A percentile compares a stretch with the other conserved stretches of the same genome.
phyloP scores from a whole-genome alignment of 805 yeast species.

The Maudiozyma pseudohumilis region DNA sequence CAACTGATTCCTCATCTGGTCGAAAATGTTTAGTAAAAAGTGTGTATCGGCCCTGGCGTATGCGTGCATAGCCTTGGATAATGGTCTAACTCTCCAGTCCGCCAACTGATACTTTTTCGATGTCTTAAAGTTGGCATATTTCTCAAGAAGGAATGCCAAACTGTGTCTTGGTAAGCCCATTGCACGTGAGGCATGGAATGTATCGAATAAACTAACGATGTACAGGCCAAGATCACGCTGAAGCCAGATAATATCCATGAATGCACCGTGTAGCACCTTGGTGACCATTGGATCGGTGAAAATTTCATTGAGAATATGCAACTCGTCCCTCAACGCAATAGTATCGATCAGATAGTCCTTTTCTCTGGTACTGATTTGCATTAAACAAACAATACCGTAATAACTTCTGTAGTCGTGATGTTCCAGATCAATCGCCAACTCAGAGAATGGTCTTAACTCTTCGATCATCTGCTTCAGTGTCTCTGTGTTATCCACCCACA shows the following conservation, averaged over 20 bases:
- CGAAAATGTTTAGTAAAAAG: constrained; percentile 72
- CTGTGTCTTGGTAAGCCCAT: constrained; percentile 77
- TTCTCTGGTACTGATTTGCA: constrained; percentile 83
- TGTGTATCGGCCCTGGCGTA: constrained; percentile 96
- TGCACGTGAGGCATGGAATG: constrained; percentile 77
- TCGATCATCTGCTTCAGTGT: constrained; percentile 45
- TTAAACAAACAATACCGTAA: constrained; percentile 80
- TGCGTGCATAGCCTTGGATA: constrained; percentile 60
- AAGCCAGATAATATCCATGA: constrained; percentile 93
- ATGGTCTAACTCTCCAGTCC: constrained; percentile 91
- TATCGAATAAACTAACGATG: constrained; percentile 82
- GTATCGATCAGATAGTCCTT: constrained; percentile 86
- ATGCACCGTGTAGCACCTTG: constrained; percentile 93
- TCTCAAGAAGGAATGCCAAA: constrained; percentile 73
- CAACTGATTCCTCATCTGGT: constrained; percentile 56
- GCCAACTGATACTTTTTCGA: constrained; percentile 93
- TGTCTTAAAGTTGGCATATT: constrained; percentile 72
- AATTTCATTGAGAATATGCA: constrained; percentile 55
- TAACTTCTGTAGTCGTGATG: constrained; percentile 91
- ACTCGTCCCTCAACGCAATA: constrained; percentile 61
- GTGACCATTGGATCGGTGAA: constrained; percentile 74
- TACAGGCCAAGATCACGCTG: constrained; percentile 92
- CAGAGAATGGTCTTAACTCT: constrained; percentile 41
- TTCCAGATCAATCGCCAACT: constrained; percentile 88
- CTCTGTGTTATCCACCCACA: constrained; percentile 60